phyloP scores from a whole-genome alignment of 805 yeast genomes.

The Ogataea pignaliae region DNA sequence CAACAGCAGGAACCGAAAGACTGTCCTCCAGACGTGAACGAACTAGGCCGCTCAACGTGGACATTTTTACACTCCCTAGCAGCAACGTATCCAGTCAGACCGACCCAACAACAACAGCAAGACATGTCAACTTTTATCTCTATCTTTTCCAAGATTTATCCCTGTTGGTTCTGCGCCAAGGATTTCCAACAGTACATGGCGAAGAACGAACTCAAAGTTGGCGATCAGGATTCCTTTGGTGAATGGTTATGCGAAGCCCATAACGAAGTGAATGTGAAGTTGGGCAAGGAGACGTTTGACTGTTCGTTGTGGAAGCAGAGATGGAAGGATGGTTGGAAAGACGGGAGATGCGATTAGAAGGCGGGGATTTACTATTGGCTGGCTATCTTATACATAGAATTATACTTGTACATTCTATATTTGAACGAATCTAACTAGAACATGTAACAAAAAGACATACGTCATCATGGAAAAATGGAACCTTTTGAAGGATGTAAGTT shows the following conservation, averaged over 20 bases:
- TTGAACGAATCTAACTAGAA: no score
- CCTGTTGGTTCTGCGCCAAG: constrained; percentile 90
- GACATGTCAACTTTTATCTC: constrained; percentile 69
- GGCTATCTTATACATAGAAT: constrained; percentile 14
- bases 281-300: constrained; percentile 83
- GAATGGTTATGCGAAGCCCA: constrained; percentile 94
- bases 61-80: constrained; percentile 86
- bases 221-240: constrained; percentile 74
- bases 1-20: constrained; percentile 25
- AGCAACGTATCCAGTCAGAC: constrained; percentile 76
- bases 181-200: constrained; percentile 68
- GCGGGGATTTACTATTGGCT: background rate
- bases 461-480: no score
- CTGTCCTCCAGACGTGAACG: constrained; percentile 83
- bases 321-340: constrained; percentile 95
- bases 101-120: constrained; percentile 55
- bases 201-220: constrained; percentile 50
- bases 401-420: no score
- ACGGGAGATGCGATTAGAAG: constrained; percentile 42
- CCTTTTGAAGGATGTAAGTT: no score
- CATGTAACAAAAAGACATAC: no score
- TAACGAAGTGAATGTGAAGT: constrained; percentile 81
- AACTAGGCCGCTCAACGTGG: constrained; percentile 87
- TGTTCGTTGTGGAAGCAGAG: constrained; percentile 88
- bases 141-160: constrained; percentile 76